These are phyloP conservation scores for Pestalotiopsis sp. DNA, from an alignment of 2,329 filamentous ascomycete species.

Conservation along the genomic window DNA sequence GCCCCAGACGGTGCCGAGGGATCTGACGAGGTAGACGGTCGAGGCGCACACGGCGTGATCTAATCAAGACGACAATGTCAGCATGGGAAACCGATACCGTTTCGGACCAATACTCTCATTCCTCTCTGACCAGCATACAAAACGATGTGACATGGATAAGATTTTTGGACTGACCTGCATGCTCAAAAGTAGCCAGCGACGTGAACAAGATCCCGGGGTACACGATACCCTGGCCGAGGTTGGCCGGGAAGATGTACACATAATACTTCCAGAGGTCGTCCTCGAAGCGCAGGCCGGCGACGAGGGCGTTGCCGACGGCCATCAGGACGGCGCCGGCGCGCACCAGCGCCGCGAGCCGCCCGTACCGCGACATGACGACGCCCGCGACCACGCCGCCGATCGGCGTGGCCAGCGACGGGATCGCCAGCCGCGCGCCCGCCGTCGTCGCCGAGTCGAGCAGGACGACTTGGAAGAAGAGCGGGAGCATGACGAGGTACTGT, in stretches of 20 bases:
- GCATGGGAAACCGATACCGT: background rate
- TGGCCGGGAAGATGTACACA: slow-evolving; percentile 59
- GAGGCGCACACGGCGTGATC: slow-evolving; percentile 67
- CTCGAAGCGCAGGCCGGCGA: slow-evolving; percentile 50
- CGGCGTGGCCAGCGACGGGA: slow-evolving; percentile 64
- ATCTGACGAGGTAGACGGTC: slow-evolving; percentile 66
- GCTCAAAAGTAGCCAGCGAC: slow-evolving; percentile 64
- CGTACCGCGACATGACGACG: slow-evolving; percentile 60
- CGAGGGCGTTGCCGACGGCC: slow-evolving; percentile 55
- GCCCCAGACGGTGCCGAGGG: slow-evolving; percentile 66
- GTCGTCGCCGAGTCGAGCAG: slow-evolving; percentile 65
- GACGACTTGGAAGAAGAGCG: slow-evolving; percentile 72
- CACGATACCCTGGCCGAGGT: slow-evolving; percentile 62
- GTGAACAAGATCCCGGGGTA: slow-evolving; percentile 65
- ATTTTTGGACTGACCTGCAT: slow-evolving; percentile 49
- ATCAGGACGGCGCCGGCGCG: slow-evolving; percentile 54
- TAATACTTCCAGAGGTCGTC: slow-evolving; percentile 59
- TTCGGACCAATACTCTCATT: no score
- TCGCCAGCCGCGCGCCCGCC: slow-evolving; percentile 66
- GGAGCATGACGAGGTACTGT: slow-evolving; percentile 69
- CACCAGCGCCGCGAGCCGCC: slow-evolving; percentile 54
- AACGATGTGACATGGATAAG: background rate
- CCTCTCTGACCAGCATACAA: no score
- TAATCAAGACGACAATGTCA: slow-evolving; percentile 27
- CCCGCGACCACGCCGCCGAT: slow-evolving; percentile 60